Percentiles rank a stretch among this genome's conserved stretches.
Conservation (phyloP, 805 yeast genomes). For the Yarrowia divulgata region DNA sequence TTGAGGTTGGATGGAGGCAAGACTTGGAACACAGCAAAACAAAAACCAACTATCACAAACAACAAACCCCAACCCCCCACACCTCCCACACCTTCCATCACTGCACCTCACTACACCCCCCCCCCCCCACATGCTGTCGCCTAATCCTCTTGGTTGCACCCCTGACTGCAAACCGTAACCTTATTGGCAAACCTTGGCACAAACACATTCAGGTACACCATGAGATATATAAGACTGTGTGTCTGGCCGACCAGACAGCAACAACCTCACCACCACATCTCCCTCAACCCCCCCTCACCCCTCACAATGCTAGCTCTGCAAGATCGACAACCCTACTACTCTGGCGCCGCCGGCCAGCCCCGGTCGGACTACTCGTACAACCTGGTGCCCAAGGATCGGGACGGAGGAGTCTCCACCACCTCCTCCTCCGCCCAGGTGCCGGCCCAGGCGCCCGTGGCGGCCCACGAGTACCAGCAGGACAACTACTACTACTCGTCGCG, state of each 20-base stretch:
- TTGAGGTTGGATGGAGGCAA: no score
- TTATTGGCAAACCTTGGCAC: background rate
- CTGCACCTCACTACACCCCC: no score
- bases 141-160: constrained; percentile 11
- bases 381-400: constrained; percentile 35
- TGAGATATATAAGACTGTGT: constrained; percentile 14
- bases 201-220: constrained; percentile 24
- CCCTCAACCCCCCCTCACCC: background rate
- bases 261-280: no score
- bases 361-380: constrained; percentile 35
- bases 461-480: constrained; percentile 36
- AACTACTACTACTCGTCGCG: constrained; percentile 27
- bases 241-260: background rate
- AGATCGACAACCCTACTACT: constrained; percentile 38
- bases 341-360: constrained; percentile 22
- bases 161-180: constrained; percentile 11
- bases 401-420: no score
- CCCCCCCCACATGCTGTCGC: background rate
- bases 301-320: constrained; percentile 31
- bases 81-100: no score
- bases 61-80: no score
- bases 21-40: no score
- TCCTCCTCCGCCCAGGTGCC: no score
- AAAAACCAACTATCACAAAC: no score
- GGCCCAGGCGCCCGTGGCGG: constrained; percentile 4